phyloP scores from a whole-genome alignment of 768 basidiomycete species.

The Leucosporidium creatinivorum region DNA sequence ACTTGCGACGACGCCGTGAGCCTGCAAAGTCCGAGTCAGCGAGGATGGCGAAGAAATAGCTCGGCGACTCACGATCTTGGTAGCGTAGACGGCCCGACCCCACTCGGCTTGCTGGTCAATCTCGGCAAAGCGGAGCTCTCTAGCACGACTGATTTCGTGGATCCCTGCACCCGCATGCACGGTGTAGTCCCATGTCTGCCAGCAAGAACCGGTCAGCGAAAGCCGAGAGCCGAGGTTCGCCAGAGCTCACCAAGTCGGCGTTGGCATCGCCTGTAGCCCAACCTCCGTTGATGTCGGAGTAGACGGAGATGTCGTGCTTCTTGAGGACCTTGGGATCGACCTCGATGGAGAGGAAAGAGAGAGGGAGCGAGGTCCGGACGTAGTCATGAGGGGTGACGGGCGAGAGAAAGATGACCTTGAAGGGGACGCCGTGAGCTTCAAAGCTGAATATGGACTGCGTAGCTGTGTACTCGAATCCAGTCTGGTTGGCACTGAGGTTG shows the following conservation, averaged over 20 bases:
- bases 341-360: slow-evolving; percentile 21
- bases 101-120: slow-evolving; percentile 19
- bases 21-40: background rate
- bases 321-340: background rate
- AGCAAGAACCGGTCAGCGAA: background rate
- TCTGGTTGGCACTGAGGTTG: slow-evolving; percentile 6
- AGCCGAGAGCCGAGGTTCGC: background rate
- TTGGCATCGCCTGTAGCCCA: slow-evolving; percentile 18
- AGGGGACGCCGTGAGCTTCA: slow-evolving; percentile 28
- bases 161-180: background rate
- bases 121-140: slow-evolving; percentile 6
- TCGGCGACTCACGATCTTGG: background rate
- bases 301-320: slow-evolving; percentile 8
- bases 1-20: background rate
- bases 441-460: slow-evolving; percentile 24
- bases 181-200: slow-evolving; percentile 11
- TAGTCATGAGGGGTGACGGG: slow-evolving; percentile 25
- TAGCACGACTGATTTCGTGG: slow-evolving; percentile 5
- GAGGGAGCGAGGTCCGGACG: slow-evolving; percentile 11
- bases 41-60: background rate
- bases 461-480: slow-evolving; percentile 15
- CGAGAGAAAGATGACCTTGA: slow-evolving; percentile 39
- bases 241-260: slow-evolving; percentile 5
- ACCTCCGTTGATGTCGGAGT: slow-evolving; percentile 21
- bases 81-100: slow-evolving; percentile 10